These are phyloP conservation scores for Ulota crispa DNA, from an alignment of 225 moss, liverwort and hornwort species.

Conservation along the genomic window DNA sequence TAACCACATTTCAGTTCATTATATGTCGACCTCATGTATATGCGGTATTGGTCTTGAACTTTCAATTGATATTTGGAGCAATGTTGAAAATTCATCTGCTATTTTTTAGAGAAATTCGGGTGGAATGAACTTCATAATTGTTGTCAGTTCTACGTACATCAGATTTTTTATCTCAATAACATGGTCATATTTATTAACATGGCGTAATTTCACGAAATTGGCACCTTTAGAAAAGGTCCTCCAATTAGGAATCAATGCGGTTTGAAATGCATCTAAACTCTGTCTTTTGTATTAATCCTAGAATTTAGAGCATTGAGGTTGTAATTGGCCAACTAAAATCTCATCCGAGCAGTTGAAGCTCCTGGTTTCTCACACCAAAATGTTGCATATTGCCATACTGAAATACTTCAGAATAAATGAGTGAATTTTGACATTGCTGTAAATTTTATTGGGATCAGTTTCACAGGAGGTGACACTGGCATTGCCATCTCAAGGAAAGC, in stretches of 20 bases:
- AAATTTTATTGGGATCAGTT: slow-evolving; percentile 43
- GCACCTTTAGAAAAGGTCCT: neutral
- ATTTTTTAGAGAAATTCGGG: no score
- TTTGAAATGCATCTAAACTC: neutral
- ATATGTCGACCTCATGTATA: no score
- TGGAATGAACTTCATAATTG: neutral
- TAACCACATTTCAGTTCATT: no score
- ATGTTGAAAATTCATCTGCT: no score
- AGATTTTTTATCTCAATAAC: neutral
- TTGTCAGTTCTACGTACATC: neutral
- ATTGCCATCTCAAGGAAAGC: slow-evolving; percentile 77
- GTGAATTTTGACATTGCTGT: neutral
- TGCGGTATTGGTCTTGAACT: no score
- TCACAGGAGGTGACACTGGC: slow-evolving; percentile 83
- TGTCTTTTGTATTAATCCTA: neutral
- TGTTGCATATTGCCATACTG: neutral
- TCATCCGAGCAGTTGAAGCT: neutral
- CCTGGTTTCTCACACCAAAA: neutral
- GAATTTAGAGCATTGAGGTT: neutral
- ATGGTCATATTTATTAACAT: neutral
- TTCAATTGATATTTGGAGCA: no score
- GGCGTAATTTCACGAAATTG: no score
- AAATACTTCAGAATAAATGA: neutral
- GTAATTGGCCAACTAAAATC: neutral
- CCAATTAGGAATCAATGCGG: neutral